Percentiles rank a stretch among this genome's conserved stretches.
Evolutionary conservation across 495 filamentous ascomycete species (phyloP).

Genomic region (Peziza echinospora): DNA sequence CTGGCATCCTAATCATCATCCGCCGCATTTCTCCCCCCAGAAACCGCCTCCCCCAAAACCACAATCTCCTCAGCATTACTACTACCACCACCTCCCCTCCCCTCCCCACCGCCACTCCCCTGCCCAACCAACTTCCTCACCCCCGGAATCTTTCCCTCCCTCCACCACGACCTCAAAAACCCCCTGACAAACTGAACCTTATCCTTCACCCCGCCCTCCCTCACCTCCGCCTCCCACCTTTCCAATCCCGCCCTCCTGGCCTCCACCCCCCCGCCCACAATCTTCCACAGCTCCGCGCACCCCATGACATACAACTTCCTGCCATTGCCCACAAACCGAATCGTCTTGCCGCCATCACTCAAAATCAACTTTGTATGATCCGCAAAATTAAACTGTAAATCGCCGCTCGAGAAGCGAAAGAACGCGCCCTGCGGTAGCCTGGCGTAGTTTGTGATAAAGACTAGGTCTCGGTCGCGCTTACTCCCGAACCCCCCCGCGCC

Average conservation of each 20-base stretch:
- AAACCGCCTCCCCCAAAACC: not conserved
- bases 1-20: too few relatives aligned
- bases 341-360: not conserved
- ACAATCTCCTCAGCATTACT: not conserved
- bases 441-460: not conserved
- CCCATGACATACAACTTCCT: not conserved
- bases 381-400: not conserved
- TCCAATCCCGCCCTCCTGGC: not conserved
- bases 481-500: not conserved
- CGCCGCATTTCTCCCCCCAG: not conserved
- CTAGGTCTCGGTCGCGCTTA: not conserved
- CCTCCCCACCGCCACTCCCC: not conserved
- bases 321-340: not conserved
- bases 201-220: not conserved
- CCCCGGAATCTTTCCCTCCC: not conserved
- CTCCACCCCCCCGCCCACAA: not conserved
- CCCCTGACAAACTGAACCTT: not conserved
- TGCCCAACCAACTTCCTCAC: not conserved
- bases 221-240: not conserved
- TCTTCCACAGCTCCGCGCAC: not conserved
- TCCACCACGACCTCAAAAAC: not conserved
- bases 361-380: not conserved
- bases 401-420: not conserved
- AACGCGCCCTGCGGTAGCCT: not conserved
- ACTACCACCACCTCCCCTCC: not conserved